Base-by-base conservation (phyloP, 2,329 filamentous ascomycete genomes). In the Diplodia mutila region DNA sequence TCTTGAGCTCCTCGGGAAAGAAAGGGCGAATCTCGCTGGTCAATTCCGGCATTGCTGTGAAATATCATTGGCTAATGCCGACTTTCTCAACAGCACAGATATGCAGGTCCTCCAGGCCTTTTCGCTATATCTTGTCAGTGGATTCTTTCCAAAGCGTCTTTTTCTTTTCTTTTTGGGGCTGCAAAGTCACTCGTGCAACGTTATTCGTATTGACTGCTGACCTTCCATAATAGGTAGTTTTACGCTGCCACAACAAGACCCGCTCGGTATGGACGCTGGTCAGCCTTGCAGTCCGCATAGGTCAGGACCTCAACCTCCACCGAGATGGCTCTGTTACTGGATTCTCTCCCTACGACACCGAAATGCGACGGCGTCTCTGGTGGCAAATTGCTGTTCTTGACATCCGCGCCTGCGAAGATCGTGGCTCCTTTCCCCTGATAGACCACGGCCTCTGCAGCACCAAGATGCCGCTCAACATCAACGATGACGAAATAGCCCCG, bases 91-190 rank as follows among this genome's bases (percentile, higher is more conserved):
- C 34, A 86, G 86, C 16, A 86, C 86, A 1, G 89, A 92, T 68
- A 73, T 91, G 9, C 85, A 86, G 63, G 83, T 89, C 3, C 78
- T 93, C 25, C 90, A 92, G 76, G 90, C 89, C 1, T 88, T 88
- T 67, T 79, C 89, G 7, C 79, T 92, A 16, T 91, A 90, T 71
- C 80, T 91, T 67, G 88, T 91, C 81, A 78, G 82, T 72, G 34
- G 11, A 32, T 2, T 18, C 21, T 65, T 11, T 16, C 8, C 12
- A 29, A 14, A 12, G 6, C 29, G n/a, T n/a, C n/a, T n/a, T 46
- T 16, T 4, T 42, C 5, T 8, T 7, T 11, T 14, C 11, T 3
- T 34, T 12, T 34, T 34, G 8, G 32, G 4, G 12, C 21, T 69
- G 39, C 16, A 16, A 3, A 23, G 5, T n/a, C 34, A 11, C 18